Percentiles rank a stretch among this genome's conserved stretches.
Conservation (phyloP, 192 early-diverging fungal species). For the Coemansia sp. region DNA sequence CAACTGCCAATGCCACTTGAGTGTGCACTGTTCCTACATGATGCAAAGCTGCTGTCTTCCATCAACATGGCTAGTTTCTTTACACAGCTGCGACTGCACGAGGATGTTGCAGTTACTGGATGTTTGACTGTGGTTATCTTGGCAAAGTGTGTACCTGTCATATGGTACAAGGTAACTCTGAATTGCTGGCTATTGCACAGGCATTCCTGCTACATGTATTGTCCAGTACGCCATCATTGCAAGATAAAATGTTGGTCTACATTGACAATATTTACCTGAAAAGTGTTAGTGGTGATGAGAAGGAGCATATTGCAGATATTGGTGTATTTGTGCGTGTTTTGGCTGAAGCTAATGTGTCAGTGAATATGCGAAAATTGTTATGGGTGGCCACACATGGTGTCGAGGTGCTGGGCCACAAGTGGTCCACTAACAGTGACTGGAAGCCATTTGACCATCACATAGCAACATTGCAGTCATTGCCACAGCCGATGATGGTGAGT, state of each 20-base stretch:
- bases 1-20: conserved; percentile 9
- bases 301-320: conserved; percentile 13
- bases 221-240: neutral
- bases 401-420: conserved; percentile 1
- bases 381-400: neutral
- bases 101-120: conserved; percentile 7
- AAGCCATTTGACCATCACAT: conserved; percentile 12
- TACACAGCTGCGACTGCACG: neutral
- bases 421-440: conserved; percentile 6
- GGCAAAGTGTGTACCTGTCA: conserved; percentile 1
- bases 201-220: conserved; percentile 17
- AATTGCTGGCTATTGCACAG: conserved; percentile 27
- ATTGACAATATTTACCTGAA: conserved; percentile 33
- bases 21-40: neutral
- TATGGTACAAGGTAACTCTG: conserved; percentile 28
- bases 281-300: conserved; percentile 3
- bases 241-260: conserved; percentile 10
- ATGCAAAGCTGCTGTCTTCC: neutral
- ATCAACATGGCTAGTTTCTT: conserved; percentile 8
- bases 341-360: conserved; percentile 6
- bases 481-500: conserved; percentile 10
- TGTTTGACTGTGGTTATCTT: neutral
- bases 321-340: neutral
- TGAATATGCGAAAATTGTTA: conserved; percentile 10
- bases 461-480: conserved; percentile 7